Base-by-base conservation (phyloP, 2,329 filamentous ascomycete species). In the Byssochlamys sp. region DNA sequence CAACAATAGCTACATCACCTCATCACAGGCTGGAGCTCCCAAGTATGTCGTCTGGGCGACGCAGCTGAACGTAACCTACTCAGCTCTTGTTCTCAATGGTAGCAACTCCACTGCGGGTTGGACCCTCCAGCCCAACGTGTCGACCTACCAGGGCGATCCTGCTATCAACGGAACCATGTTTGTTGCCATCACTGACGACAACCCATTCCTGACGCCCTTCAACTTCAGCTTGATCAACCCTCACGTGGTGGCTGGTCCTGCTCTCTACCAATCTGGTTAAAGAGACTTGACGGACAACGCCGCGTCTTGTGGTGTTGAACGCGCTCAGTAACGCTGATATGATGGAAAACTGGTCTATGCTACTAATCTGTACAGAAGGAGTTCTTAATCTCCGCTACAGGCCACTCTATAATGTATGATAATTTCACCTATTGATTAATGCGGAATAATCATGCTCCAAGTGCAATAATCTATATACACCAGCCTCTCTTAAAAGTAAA, bases 1-100 rank as follows among this genome's bases (percentile, higher is more conserved):
- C 0, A 92, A 95, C 72, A 90, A 90, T 75, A 88, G 84, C 67
- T 95, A 95, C 69, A 75, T 90, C 53, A 92, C 90, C 0, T 77
- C 78, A 0, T 78, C 80, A 0, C 63, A 67, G 19, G 87, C 86
- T 0, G 79, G 78, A 1, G 64, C 70, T 2, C 86, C 90, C 0
- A 73, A 76, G 58, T 95, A 81, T 62, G 89, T 89, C 0, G 82
- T 84, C 0, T 95, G 89, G 88, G 86, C 89, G 1, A 81, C 80
- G 0, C 90, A 94, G 76, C 77, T 94, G 19, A 90, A 89, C 61
- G 78, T 88, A 11, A 94, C 90, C 0, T 89, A 88, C 67, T 80
- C 84, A 1, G 39, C 39, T 9, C 39, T 45, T 24, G 76, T 80
- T 0, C 69, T 89, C n/a, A 70, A 72, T n/a, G 76, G 84, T 56